These are phyloP conservation scores for Fusarium ramigenum DNA, from an alignment of 2,329 filamentous ascomycete genomes.

Conservation along the genomic window DNA sequence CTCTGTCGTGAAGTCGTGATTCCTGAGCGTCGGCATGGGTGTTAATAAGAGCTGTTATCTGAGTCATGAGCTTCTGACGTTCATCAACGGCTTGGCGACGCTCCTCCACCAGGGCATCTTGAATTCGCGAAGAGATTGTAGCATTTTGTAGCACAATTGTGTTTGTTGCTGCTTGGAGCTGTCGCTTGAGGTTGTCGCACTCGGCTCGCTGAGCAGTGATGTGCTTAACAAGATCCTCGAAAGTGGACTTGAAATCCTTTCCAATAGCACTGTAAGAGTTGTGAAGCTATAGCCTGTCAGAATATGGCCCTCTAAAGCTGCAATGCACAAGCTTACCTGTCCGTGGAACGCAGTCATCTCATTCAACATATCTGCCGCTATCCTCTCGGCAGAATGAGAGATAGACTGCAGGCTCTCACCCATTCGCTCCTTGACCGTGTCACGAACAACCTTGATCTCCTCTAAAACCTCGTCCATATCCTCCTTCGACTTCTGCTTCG, in stretches of 20 bases:
- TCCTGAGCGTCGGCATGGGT: conserved; percentile 79
- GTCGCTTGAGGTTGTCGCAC: conserved; percentile 74
- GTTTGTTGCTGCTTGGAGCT: conserved; percentile 76
- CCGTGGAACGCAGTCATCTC: conserved; percentile 87
- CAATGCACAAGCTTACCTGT: conserved; percentile 53
- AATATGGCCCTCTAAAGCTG: neutral
- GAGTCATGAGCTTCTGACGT: conserved; percentile 75
- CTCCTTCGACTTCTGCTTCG: conserved; percentile 76
- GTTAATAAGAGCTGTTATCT: conserved; percentile 81
- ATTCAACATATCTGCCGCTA: conserved; percentile 86
- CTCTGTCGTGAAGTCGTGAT: conserved; percentile 70
- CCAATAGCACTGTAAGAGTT: conserved; percentile 85
- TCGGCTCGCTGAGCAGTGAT: conserved; percentile 81
- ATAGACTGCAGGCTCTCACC: conserved; percentile 86
- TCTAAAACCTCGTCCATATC: conserved; percentile 92
- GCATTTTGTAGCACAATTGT: conserved; percentile 75
- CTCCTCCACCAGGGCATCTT: conserved; percentile 79
- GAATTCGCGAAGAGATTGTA: conserved; percentile 71
- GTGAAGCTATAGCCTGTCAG: conserved; percentile 67
- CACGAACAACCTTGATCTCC: conserved; percentile 89
- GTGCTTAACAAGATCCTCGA: conserved; percentile 81
- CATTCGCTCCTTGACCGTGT: conserved; percentile 87
- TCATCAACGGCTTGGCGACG: conserved; percentile 77
- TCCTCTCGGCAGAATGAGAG: conserved; percentile 84
- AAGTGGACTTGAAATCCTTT: conserved; percentile 84